Percentiles rank a stretch among this genome's conserved stretches.
These are phyloP conservation scores for Calycina herbarum DNA, from an alignment of 2,329 filamentous ascomycete genomes.

Conservation along the genomic window DNA sequence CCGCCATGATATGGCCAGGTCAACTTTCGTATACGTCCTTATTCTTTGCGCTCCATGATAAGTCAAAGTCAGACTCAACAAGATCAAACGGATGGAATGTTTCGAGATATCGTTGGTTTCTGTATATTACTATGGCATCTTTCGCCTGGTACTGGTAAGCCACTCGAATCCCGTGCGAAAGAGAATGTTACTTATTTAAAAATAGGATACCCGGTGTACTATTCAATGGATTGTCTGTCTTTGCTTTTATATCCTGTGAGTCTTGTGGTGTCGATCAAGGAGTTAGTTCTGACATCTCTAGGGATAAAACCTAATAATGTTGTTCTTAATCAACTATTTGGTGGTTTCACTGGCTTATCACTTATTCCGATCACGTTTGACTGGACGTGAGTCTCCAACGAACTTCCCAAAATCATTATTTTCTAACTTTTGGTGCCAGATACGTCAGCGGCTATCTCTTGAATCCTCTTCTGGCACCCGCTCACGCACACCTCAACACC, in stretches of 20 bases:
- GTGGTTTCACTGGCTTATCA: conserved; percentile 64
- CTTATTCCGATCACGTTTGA: conserved; percentile 73
- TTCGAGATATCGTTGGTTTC: conserved; percentile 41
- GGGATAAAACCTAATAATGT: conserved; percentile 70
- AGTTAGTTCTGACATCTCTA: conserved; percentile 40
- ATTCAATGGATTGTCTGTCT: conserved; percentile 67
- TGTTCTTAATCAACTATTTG: conserved; percentile 72
- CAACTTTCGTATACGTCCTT: conserved; percentile 25
- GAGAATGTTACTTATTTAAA: not conserved
- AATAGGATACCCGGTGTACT: conserved; percentile 55
- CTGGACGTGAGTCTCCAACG: conserved; percentile 59
- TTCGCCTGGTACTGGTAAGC: conserved; percentile 50
- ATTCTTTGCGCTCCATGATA: conserved; percentile 57
- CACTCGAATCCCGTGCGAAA: not conserved
- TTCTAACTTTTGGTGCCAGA: conserved; percentile 36
- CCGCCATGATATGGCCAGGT: conserved; percentile 30
- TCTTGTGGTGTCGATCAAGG: conserved; percentile 47
- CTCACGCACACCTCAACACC: conserved; percentile 73
- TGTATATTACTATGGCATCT: conserved; percentile 43
- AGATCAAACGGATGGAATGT: conserved; percentile 57
- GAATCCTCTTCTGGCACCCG: conserved; percentile 64
- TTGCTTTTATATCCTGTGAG: conserved; percentile 69
- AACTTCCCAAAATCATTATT: not conserved
- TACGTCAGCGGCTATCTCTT: conserved; percentile 50
- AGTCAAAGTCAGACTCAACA: conserved; percentile 50